phyloP scores from a whole-genome alignment of 73 alveolate genomes.

The Tetrahymena thermophila region DNA sequence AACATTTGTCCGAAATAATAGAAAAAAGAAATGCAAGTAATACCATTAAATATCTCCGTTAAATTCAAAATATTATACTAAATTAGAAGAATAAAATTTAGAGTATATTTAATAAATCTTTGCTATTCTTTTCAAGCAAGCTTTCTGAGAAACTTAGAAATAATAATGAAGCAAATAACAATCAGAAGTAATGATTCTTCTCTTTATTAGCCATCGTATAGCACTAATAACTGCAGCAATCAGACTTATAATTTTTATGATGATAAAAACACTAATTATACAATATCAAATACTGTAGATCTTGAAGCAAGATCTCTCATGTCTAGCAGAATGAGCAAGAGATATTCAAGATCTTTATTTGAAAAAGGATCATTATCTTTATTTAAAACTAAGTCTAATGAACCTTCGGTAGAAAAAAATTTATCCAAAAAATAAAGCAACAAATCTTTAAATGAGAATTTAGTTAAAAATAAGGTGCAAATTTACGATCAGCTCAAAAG shows the following conservation, averaged over 20 bases:
- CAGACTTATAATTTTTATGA: background rate
- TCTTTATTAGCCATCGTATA: background rate
- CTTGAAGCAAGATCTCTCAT: background rate
- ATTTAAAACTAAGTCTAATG: background rate
- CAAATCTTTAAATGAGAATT: background rate
- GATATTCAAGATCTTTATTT: background rate
- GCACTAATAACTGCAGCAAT: background rate
- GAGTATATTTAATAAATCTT: background rate
- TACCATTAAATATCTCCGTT: background rate
- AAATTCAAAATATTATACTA: background rate
- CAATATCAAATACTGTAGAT: background rate
- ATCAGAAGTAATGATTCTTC: background rate
- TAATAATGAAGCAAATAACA: background rate
- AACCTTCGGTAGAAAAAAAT: background rate
- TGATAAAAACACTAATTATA: background rate
- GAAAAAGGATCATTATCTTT: background rate
- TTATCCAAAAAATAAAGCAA: background rate
- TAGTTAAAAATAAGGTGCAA: background rate
- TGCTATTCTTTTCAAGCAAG: background rate
- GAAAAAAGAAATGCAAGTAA: background rate
- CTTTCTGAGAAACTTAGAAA: background rate
- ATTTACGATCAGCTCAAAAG: background rate
- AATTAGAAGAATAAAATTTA: background rate
- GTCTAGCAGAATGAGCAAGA: background rate
- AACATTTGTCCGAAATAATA: no score